Evolutionary conservation across 2,329 filamentous ascomycete genomes (phyloP).

Genomic region (Trichoderma guizhouense): DNA sequence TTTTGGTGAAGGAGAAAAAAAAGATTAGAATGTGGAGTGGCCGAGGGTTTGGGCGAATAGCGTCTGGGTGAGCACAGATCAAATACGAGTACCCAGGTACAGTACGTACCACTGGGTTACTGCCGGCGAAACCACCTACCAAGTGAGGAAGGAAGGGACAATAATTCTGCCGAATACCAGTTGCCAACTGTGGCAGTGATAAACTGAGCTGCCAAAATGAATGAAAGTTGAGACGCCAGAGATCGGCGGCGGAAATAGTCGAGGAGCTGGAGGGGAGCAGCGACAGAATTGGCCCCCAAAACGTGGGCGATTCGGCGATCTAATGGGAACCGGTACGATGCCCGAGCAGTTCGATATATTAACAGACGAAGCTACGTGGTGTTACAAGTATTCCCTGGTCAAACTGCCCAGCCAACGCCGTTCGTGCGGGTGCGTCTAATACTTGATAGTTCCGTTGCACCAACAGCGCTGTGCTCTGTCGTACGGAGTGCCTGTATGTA

Average conservation of each 20-base stretch:
- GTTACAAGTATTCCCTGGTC: background rate
- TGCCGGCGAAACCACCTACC: background rate
- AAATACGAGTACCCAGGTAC: background rate
- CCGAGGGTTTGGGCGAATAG: background rate
- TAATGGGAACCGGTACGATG: background rate
- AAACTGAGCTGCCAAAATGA: background rate
- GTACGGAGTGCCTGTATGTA: background rate
- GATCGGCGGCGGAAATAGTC: background rate
- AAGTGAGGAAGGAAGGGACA: background rate
- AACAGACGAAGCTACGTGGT: background rate
- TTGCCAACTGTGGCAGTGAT: background rate
- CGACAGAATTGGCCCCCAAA: background rate
- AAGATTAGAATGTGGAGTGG: background rate
- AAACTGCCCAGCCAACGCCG: background rate
- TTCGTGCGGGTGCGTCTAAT: background rate
- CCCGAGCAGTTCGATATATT: background rate
- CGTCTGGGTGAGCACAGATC: background rate
- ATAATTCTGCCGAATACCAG: background rate
- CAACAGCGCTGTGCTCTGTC: background rate
- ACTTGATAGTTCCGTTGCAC: background rate
- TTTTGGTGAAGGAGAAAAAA: background rate
- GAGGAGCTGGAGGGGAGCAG: background rate
- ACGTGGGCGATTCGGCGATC: background rate
- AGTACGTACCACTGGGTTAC: background rate
- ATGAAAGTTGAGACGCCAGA: background rate